Evolutionary conservation across 2,329 filamentous ascomycete genomes (phyloP).

Genomic region (Fusarium burgessii): DNA sequence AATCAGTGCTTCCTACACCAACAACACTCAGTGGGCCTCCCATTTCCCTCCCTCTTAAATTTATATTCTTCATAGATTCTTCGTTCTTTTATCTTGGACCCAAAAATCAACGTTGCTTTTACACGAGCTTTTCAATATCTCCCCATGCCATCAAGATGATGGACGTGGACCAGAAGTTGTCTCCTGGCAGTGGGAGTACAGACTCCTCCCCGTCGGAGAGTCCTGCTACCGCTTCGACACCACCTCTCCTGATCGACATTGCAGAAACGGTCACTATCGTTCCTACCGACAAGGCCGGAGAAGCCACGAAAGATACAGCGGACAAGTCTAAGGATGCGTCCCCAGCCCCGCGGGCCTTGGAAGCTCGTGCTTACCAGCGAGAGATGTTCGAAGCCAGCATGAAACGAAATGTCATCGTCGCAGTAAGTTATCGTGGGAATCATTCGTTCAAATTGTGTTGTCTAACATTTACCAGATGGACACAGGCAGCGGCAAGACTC

Average conservation of each 20-base stretch:
- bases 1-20: slow-evolving; percentile 18
- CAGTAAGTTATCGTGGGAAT: slow-evolving; percentile 59
- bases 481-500: slow-evolving; percentile 83
- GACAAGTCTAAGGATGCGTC: not conserved
- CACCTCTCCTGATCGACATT: slow-evolving; percentile 9
- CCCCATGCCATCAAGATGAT: slow-evolving; percentile 1
- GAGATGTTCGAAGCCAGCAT: slow-evolving; percentile 82
- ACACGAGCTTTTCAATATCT: not conserved
- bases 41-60: not conserved
- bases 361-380: slow-evolving; percentile 73
- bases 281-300: not conserved
- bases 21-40: not conserved
- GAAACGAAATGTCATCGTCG: slow-evolving; percentile 77
- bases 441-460: not conserved
- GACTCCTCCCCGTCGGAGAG: slow-evolving; percentile 16
- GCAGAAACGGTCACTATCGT: slow-evolving; percentile 33
- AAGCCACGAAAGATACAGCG: not conserved
- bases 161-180: not conserved
- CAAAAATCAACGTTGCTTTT: not conserved
- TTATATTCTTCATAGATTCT: too few relatives aligned
- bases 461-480: slow-evolving; percentile 71
- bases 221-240: slow-evolving; percentile 1
- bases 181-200: slow-evolving; percentile 5
- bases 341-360: slow-evolving; percentile 49
- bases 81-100: not conserved